Conservation (phyloP, 805 yeast genomes). For the fission yeast (Schizosaccharomyces pombe) region DNA sequence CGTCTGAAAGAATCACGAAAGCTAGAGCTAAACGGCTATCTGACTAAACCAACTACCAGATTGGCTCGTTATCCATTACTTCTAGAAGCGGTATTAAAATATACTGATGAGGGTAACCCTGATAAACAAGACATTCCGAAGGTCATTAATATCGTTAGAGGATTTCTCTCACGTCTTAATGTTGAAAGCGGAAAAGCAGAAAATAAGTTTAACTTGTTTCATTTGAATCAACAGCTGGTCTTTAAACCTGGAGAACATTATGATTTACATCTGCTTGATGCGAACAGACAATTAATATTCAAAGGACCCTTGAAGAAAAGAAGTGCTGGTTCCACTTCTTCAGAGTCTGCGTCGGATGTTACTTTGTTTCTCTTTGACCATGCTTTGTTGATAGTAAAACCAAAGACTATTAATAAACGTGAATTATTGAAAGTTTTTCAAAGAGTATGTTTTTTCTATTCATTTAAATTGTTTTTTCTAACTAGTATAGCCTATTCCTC, state of each 20-base stretch:
- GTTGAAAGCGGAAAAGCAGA: slow-evolving; percentile 82
- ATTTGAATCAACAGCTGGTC: slow-evolving; percentile 62
- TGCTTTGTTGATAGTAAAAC: slow-evolving; percentile 61
- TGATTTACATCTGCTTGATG: slow-evolving; percentile 65
- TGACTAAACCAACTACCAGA: slow-evolving; percentile 86
- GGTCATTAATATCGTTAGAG: slow-evolving; percentile 54
- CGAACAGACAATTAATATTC: slow-evolving; percentile 53
- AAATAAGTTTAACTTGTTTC: slow-evolving; percentile 71
- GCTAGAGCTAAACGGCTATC: slow-evolving; percentile 74
- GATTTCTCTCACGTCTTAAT: slow-evolving; percentile 54
- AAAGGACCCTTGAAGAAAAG: slow-evolving; percentile 56
- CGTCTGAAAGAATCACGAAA: slow-evolving; percentile 65
- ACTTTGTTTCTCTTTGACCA: slow-evolving; percentile 77
- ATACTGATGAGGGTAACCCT: slow-evolving; percentile 51
- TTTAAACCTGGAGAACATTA: slow-evolving; percentile 64
- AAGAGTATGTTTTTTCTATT: no score
- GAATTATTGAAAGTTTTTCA: slow-evolving; percentile 82
- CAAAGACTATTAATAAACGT: slow-evolving; percentile 66
- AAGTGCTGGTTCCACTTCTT: slow-evolving; percentile 38
- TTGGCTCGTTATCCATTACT: slow-evolving; percentile 84
- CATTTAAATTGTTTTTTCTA: no score
- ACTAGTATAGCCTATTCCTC: slow-evolving; percentile 19
- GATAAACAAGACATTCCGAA: slow-evolving; percentile 45
- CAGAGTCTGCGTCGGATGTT: slow-evolving; percentile 38
- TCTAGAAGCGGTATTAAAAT: slow-evolving; percentile 58